Base-by-base conservation (phyloP, 352 stramenopile species). In the Pythium volutum region DNA sequence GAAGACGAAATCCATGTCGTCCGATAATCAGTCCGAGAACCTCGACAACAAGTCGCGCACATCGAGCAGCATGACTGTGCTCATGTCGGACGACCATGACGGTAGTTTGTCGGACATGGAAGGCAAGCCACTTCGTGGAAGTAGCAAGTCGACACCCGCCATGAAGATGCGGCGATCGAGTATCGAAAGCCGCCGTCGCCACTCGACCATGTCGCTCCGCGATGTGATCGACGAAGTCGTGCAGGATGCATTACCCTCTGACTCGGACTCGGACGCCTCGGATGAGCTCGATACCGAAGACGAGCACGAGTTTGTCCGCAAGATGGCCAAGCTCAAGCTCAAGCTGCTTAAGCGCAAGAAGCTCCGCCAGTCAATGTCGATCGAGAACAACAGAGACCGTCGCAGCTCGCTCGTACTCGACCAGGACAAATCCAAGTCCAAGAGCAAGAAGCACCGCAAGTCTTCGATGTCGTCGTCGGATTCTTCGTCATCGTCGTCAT, bases 321-420 rank as follows among this genome's bases (percentile, higher is more conserved):
- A 61, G 27, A 71, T 71, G 38, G 52, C 64, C 20, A 59, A 53
- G 47, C 53, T 71, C 27, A 67, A 66, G 58, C 43, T 71, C 20
- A 63, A 71, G 39, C 57, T 71, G 58, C 60, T 59, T 12, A 23
- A 47, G 15, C 59, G 65, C 45, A 59, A 55, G 23, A 60, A 64
- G 42, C 31, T 43, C 3, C 29, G 49, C 20, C 41, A 51, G 59
- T 25, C 33, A 18, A 34, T 46, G 27, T n/a, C 36, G 27, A 10
- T 18, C 14, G 36, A 67, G n/a, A 41, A 23, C 8, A 11, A 36
- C 31, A 36, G 7, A 8, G 31, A 1, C 22, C 53, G 41, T 11
- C 18, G n/a, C 14, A 59, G 38, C 25, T 39, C 39, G 16, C 7
- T 52, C 20, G 26, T 23, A 16, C 2, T 41, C 18, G 18, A 18